Base-by-base conservation (phyloP, 78 protist genomes). In the Dictyostelium brefeldianum region DNA sequence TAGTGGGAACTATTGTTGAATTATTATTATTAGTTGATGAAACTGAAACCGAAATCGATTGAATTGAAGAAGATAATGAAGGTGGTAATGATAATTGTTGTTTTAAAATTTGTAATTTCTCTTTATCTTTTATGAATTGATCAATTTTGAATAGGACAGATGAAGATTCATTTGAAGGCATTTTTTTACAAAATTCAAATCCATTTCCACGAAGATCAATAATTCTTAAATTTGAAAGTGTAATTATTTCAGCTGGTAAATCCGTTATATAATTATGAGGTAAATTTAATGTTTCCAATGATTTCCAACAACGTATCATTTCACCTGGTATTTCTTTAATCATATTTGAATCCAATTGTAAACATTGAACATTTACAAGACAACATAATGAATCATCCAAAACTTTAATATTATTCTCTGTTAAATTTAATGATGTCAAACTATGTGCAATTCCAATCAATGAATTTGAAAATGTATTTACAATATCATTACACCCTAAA, bases 171-270 rank as follows among this genome's bases (percentile, higher is more conserved):
- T 43, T 74, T 22, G 53, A 1, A 3, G 84, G 20, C 15, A 27
- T 14, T 4, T 15, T 50, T n/a, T 77, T 74, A 14, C 57, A 43
- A 62, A 62, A 43, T 14, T 51, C 65, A 54, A 87, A 87, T 2
- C 57, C 50, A 36, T 87, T 87, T 12, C 84, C 93, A 18, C 93
- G 7, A 5, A 87, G 78, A 51, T 87, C 93, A 4, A 87, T 46
- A 0, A 87, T 81, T 47, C 53, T 47, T 5, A 87, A 29, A 7
- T 48, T 50, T 12, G 36, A 3, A 2, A 51, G 20, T n/a, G 51
- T 10, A 7, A 59, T 20, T 0, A 87, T 7, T 51, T 87, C 85
- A 1, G 84, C 56, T 51, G 93, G 93, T 12, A 87, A 17, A 47
- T 43, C 54, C 2, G 84, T 29, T 7, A 87, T 20, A 5, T 48